phyloP scores from a whole-genome alignment of 305 asterid species.

The Fraxinus platypoda region DNA sequence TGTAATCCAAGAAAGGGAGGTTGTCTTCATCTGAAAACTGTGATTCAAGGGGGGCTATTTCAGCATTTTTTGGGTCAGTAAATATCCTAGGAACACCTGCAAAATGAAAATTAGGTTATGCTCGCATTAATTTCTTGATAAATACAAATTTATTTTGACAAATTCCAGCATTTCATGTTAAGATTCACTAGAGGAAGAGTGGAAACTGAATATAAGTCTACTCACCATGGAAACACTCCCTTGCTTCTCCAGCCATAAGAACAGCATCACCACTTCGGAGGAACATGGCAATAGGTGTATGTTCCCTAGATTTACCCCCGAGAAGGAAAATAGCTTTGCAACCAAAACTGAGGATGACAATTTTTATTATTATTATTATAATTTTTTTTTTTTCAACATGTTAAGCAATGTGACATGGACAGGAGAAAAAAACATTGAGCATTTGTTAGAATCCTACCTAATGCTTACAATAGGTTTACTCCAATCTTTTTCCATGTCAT shows the following conservation, averaged over 20 bases:
- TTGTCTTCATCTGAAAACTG: constrained; percentile 50
- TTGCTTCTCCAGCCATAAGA: constrained; percentile 92
- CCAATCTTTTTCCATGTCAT: constrained; percentile 99
- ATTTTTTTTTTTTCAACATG: neutral
- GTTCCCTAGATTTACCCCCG: constrained; percentile 84
- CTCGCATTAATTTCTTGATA: neutral
- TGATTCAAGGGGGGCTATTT: constrained; percentile 56
- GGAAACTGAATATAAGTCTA: constrained; percentile 8
- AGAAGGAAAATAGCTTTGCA: constrained; percentile 96
- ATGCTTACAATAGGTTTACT: constrained; percentile 97
- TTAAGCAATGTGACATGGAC: neutral
- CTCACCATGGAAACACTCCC: constrained; percentile 95
- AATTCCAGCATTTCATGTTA: neutral
- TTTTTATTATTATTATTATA: too few relatives aligned
- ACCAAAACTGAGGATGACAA: constrained; percentile 60
- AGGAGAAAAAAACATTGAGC: neutral
- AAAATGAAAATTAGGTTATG: neutral
- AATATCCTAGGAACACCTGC: constrained; percentile 93
- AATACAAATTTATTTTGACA: neutral
- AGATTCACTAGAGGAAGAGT: constrained; percentile 4
- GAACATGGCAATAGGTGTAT: constrained; percentile 77
- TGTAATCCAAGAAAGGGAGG: constrained; percentile 52
- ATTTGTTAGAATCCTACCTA: constrained; percentile 48
- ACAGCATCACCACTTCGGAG: constrained; percentile 89
- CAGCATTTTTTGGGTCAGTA: constrained; percentile 69